Evolutionary conservation across 2,329 filamentous ascomycete species (phyloP).

Genomic region (Exophiala bonariae): DNA sequence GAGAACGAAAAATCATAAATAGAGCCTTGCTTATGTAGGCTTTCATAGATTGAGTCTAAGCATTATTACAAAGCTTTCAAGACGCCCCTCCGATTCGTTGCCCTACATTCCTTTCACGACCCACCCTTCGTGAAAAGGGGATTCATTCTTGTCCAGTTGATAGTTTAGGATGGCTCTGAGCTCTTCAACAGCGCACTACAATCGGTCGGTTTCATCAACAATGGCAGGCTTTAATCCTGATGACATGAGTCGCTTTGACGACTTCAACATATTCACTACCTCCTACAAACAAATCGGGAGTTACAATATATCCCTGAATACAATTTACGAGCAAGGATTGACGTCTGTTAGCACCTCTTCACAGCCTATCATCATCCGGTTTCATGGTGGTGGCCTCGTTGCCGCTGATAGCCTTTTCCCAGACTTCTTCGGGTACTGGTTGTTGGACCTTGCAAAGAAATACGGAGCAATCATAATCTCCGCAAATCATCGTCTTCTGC

Average conservation of each 20-base stretch:
- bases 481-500: conserved; percentile 54
- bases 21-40: no score
- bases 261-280: conserved; percentile 41
- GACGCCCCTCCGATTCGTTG: no score
- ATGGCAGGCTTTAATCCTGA: conserved; percentile 4
- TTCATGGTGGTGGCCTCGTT: conserved; percentile 48
- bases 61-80: no score
- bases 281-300: conserved; percentile 42
- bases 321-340: conserved; percentile 41
- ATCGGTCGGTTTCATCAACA: background rate
- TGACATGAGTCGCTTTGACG: conserved; percentile 28
- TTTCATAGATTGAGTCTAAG: no score
- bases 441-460: conserved; percentile 40
- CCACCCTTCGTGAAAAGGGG: no score
- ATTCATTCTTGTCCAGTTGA: no score
- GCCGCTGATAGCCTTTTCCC: conserved; percentile 30
- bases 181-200: no score
- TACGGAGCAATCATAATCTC: conserved; percentile 47
- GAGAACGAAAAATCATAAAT: no score
- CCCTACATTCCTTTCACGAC: no score
- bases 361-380: conserved; percentile 41
- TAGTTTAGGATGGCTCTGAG: no score
- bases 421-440: conserved; percentile 35
- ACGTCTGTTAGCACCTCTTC: conserved; percentile 32
- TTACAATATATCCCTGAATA: conserved; percentile 33